Conservation (phyloP, 2,329 filamentous ascomycete genomes). For the Colletotrichum sp. region DNA sequence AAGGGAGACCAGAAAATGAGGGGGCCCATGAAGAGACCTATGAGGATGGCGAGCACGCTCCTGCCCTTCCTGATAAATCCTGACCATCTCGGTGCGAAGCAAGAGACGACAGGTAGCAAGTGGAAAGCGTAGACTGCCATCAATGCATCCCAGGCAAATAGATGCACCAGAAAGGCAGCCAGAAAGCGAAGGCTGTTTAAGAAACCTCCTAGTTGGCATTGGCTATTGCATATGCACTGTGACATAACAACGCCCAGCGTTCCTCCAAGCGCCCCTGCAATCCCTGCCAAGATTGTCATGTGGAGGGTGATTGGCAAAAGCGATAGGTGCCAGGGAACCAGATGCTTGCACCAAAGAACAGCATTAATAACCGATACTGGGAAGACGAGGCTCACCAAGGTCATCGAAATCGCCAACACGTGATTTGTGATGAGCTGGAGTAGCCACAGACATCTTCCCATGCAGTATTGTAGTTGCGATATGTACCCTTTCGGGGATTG, state of each 20-base stretch:
- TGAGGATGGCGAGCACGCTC: not conserved
- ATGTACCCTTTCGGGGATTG: not conserved
- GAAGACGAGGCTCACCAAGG: not conserved
- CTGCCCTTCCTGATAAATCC: not conserved
- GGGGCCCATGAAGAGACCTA: not conserved
- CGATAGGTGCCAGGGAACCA: not conserved
- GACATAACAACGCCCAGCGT: not conserved
- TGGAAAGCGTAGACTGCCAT: not conserved
- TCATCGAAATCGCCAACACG: not conserved
- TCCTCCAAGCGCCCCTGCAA: not conserved
- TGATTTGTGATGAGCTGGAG: not conserved
- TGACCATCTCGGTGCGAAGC: not conserved
- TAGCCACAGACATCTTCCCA: not conserved
- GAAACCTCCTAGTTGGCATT: not conserved
- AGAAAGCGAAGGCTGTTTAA: not conserved
- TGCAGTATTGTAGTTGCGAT: not conserved
- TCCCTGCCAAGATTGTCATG: not conserved
- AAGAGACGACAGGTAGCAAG: not conserved
- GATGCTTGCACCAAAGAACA: not conserved
- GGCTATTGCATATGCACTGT: not conserved
- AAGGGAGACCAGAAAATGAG: not conserved
- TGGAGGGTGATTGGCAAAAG: not conserved
- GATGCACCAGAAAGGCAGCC: not conserved
- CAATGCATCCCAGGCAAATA: not conserved
- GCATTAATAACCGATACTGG: not conserved